Evolutionary conservation across 768 basidiomycete species (phyloP), one percentile per base, ranked within the genome.

Genomic region (Boletus rufocinnamomeus): DNA sequence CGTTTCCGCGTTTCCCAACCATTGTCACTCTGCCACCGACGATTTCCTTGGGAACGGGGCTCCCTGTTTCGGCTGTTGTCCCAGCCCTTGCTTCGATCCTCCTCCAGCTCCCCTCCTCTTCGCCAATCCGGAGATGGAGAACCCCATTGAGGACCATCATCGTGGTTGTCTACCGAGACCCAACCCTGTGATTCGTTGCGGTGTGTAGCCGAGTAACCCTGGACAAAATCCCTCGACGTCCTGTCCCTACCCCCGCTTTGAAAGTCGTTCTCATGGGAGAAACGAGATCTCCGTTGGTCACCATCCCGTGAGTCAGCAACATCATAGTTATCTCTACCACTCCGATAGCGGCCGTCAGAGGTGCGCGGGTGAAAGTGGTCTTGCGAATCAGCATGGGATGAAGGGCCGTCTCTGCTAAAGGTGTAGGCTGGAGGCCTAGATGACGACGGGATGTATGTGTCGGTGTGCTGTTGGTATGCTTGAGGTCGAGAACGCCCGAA

Each of bases 1-100:
- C 75, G 75, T 51, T 81, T 80, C 52, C 80, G 79, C 46, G 75
- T 66, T 10, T 81, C 82, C 85, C 85, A 86, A 19, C 82, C 82
- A 54, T 74, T 74, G 51, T 76, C 73, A 16, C 67, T 72, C 59
- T 71, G 74, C 71, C 71, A 70, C 35, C 72, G 68, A 58, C 65
- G 72, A 58, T 63, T 68, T 56, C 69, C 69, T 63, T 65, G 68
- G 17, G 62, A 54, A 49, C 63, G 71, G 37, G 61, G 43, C 19
- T 82, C 81, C 60, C 72, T 74, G 57, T 62, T 63, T 38, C 76
- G 78, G 51, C 65, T 72, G 46, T 79, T 64, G 53, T 73, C 73
- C 70, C 72, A 63, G 38, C 62, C 68, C 60, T 73, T 72, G 51
- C 61, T 64, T 61, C 78, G 78, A 51, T 79, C 77, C 49, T 80